These are phyloP conservation scores for Purpureocillium lavendulum DNA, from an alignment of 2,329 filamentous ascomycete species.

Conservation along the genomic window DNA sequence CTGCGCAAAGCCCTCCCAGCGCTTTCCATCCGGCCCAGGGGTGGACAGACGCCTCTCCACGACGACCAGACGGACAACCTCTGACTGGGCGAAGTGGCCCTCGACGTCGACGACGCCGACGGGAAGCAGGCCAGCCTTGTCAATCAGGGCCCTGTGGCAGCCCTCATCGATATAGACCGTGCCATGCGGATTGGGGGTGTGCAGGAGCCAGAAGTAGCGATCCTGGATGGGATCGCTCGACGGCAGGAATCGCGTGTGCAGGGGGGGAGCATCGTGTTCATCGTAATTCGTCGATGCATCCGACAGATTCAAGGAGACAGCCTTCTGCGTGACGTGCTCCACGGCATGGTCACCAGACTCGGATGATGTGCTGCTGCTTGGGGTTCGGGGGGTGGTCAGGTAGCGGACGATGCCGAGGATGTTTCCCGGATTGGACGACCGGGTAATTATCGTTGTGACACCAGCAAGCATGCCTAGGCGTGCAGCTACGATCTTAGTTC, in stretches of 20 bases:
- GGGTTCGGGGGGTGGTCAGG: slow-evolving; percentile 42
- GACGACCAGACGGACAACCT: slow-evolving; percentile 80
- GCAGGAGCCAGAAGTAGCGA: slow-evolving; percentile 93
- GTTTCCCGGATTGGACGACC: slow-evolving; percentile 88
- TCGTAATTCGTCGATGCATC: slow-evolving; percentile 12
- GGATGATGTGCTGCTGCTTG: slow-evolving; percentile 3
- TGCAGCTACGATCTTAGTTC: slow-evolving; percentile 92
- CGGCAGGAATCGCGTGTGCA: slow-evolving; percentile 90
- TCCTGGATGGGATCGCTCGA: slow-evolving; percentile 80
- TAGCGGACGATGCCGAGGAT: slow-evolving; percentile 81
- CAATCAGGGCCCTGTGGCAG: slow-evolving; percentile 68
- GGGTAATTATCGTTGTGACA: slow-evolving; percentile 91
- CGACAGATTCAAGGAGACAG: slow-evolving; percentile 30
- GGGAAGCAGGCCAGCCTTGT: slow-evolving; percentile 81
- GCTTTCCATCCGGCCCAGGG: slow-evolving; percentile 31
- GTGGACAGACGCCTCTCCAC: slow-evolving; percentile 52
- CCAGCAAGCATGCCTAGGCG: slow-evolving; percentile 87
- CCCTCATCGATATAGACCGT: slow-evolving; percentile 91
- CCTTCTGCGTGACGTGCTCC: slow-evolving; percentile 29
- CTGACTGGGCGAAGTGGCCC: slow-evolving; percentile 82
- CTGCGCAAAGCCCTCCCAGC: slow-evolving; percentile 41
- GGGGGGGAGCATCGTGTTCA: slow-evolving; percentile 30
- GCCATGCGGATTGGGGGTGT: slow-evolving; percentile 84
- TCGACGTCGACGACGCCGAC: slow-evolving; percentile 88
- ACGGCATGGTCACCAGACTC: slow-evolving; percentile 18